Evolutionary conservation across 192 early-diverging fungal genomes (phyloP).

Genomic region (Coemansia sp.): DNA sequence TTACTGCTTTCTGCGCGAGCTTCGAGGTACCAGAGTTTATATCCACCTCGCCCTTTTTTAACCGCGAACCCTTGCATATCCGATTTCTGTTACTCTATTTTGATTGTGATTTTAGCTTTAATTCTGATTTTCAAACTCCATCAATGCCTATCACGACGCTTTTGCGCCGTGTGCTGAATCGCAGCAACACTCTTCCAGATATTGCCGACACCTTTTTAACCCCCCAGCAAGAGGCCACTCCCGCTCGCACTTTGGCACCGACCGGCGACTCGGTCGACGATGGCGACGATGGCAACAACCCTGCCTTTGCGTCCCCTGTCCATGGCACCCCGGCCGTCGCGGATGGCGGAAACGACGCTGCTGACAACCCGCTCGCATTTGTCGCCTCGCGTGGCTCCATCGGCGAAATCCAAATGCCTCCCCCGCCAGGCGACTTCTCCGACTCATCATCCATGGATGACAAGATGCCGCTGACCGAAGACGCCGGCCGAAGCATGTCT

Average conservation of each 20-base stretch:
- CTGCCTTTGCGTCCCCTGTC: conserved; percentile 1
- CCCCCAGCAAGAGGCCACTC: background rate
- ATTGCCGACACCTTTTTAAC: conserved; percentile 4
- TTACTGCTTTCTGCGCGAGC: no score
- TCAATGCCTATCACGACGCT: conserved; percentile 33
- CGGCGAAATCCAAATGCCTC: conserved; percentile 15
- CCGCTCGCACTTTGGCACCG: background rate
- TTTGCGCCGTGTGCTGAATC: conserved; percentile 36
- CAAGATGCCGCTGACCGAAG: conserved; percentile 25
- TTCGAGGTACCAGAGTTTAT: no score
- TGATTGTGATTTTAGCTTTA: background rate
- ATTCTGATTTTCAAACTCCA: no score
- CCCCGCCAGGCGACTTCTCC: conserved; percentile 14
- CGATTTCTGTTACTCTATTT: background rate
- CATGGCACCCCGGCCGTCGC: conserved; percentile 2
- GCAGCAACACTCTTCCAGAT: conserved; percentile 13
- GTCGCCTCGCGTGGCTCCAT: conserved; percentile 6
- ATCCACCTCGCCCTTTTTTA: background rate
- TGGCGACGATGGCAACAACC: conserved; percentile 1
- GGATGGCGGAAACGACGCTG: background rate
- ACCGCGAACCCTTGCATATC: background rate
- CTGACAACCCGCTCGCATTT: conserved; percentile 5
- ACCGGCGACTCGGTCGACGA: conserved; percentile 2
- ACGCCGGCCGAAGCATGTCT: background rate
- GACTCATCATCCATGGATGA: conserved; percentile 26